Conservation (phyloP, 805 yeast genomes). For the Barnettozyma siamensis region DNA sequence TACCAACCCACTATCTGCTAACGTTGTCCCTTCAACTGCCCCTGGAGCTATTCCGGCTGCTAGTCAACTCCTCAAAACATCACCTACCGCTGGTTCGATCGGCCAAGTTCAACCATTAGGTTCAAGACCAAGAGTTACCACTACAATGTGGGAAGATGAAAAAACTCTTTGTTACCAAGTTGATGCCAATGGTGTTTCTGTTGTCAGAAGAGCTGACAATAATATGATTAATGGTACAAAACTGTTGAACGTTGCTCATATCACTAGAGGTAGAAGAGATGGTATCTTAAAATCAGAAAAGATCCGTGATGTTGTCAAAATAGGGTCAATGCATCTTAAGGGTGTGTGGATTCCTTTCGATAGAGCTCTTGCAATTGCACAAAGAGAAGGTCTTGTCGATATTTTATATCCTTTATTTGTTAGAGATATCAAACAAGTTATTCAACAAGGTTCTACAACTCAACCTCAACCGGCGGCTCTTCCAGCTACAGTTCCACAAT, state of each 20-base stretch:
- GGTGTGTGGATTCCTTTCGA: conserved; percentile 92
- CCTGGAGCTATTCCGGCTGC: conserved; percentile 3
- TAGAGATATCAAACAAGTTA: conserved; percentile 55
- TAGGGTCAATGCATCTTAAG: conserved; percentile 82
- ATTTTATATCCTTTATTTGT: conserved; percentile 64
- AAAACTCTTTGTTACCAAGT: conserved; percentile 81
- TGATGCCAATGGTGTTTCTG: conserved; percentile 74
- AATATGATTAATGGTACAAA: conserved; percentile 86
- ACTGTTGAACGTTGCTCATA: conserved; percentile 74
- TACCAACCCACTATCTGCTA: neutral
- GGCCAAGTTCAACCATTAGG: conserved; percentile 28
- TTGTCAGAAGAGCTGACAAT: conserved; percentile 78
- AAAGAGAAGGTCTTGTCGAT: conserved; percentile 68
- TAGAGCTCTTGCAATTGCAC: conserved; percentile 76
- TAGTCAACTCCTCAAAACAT: neutral
- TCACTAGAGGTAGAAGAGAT: conserved; percentile 84
- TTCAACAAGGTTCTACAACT: conserved; percentile 32
- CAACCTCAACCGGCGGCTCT: conserved; percentile 23
- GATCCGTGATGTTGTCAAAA: conserved; percentile 73
- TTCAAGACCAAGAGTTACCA: conserved; percentile 56
- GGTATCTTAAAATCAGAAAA: conserved; percentile 77
- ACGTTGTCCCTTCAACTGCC: neutral
- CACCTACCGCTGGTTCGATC: conserved; percentile 3
- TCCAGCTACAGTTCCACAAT: neutral
- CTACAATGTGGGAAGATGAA: conserved; percentile 91